Evolutionary conservation across 345 rosid genomes (phyloP).

Genomic region (Chamaenerion angustifolium): DNA sequence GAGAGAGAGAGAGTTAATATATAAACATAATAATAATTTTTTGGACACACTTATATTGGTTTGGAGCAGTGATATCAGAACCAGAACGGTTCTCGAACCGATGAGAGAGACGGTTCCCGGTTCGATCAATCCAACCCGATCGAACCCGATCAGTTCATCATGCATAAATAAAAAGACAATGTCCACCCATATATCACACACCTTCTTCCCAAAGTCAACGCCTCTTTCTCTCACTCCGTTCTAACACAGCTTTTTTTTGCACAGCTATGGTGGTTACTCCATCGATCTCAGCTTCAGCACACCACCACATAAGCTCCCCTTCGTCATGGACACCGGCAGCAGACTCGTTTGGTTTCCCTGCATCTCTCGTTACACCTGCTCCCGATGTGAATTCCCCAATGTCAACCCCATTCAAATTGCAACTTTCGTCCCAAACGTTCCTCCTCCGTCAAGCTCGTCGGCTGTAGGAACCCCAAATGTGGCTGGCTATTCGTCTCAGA

Average conservation of each 20-base stretch:
- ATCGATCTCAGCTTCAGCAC: conserved; percentile 69
- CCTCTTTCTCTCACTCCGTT: conserved; percentile 10
- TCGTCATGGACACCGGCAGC: conserved; percentile 77
- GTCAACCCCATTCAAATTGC: conserved; percentile 25
- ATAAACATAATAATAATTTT: too few species aligned
- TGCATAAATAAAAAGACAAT: too few species aligned
- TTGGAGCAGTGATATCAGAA: too few species aligned
- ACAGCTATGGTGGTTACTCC: conserved; percentile 72
- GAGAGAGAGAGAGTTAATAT: too few species aligned
- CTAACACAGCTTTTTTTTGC: conserved; percentile 39
- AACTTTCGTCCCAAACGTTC: conserved; percentile 35
- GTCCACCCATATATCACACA: not conserved
- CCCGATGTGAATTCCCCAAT: conserved; percentile 34
- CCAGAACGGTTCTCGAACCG: too few species aligned
- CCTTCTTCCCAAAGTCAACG: conserved; percentile 4
- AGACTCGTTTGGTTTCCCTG: conserved; percentile 91
- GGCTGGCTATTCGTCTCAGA: conserved; percentile 33
- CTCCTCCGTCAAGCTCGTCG: conserved; percentile 38
- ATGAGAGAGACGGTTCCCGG: too few species aligned
- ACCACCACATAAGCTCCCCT: conserved; percentile 48
- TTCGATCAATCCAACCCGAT: too few species aligned
- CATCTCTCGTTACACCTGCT: conserved; percentile 55
- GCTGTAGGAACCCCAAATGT: conserved; percentile 62
- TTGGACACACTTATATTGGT: too few species aligned
- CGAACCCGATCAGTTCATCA: too few species aligned